Conservation (phyloP, 2,329 filamentous ascomycete species). For the Aspergillus costaricaensis region DNA sequence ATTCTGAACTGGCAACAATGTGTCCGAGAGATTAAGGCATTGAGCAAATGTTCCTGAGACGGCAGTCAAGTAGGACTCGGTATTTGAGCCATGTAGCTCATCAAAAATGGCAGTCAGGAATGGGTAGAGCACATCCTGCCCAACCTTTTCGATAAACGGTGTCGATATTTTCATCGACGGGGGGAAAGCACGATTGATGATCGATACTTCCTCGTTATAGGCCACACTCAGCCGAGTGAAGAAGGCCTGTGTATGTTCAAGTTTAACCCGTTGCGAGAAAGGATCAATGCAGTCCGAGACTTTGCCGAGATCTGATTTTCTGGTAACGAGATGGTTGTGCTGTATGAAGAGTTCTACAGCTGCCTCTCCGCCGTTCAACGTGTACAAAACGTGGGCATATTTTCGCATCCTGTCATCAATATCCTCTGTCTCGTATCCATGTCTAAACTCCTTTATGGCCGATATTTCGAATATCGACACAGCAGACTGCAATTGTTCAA, state of each 20-base stretch:
- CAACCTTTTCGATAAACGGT: conserved; percentile 76
- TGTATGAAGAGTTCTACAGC: conserved; percentile 84
- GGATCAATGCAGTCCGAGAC: conserved; percentile 80
- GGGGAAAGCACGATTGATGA: conserved; percentile 83
- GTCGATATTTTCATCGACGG: conserved; percentile 70
- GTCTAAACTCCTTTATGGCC: conserved; percentile 86
- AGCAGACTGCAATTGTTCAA: conserved; percentile 73
- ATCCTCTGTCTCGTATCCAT: conserved; percentile 86
- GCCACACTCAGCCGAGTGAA: conserved; percentile 73
- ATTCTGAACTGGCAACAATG: conserved; percentile 65
- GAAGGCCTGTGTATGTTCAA: conserved; percentile 79
- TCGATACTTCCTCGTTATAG: conserved; percentile 76
- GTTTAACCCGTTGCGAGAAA: conserved; percentile 65
- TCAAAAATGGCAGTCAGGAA: conserved; percentile 86
- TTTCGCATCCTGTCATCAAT: conserved; percentile 84
- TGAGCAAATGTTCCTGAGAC: conserved; percentile 88
- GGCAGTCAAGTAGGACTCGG: conserved; percentile 78
- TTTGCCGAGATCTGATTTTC: conserved; percentile 69
- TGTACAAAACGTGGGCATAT: conserved; percentile 82
- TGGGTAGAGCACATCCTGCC: conserved; percentile 78
- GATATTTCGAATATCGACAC: conserved; percentile 85
- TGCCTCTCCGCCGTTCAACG: conserved; percentile 76
- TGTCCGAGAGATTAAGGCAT: conserved; percentile 72
- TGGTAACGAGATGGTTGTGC: conserved; percentile 80
- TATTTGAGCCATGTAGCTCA: conserved; percentile 75